A percentile compares a stretch with the other conserved stretches of the same genome.
These are phyloP conservation scores for Solanum clarkiae DNA, from an alignment of 257 asterid genomes.

Conservation along the genomic window DNA sequence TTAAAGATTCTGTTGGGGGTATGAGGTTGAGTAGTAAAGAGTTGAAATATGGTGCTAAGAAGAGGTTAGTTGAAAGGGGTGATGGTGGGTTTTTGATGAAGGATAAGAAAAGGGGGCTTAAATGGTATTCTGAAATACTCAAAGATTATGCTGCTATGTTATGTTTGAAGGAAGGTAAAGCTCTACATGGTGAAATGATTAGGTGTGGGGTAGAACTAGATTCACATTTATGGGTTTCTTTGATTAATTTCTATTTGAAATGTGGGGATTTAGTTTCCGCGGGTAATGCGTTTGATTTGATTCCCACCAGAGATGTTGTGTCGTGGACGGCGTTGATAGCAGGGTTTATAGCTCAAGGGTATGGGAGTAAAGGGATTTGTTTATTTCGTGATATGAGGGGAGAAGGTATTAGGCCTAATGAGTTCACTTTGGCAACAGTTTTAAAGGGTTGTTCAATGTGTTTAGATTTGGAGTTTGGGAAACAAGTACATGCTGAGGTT, in stretches of 20 bases:
- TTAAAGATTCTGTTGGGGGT: neutral
- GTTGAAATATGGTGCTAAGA: slow-evolving; percentile 9
- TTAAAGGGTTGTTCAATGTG: slow-evolving; percentile 64
- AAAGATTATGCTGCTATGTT: slow-evolving; percentile 32
- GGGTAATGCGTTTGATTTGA: slow-evolving; percentile 31
- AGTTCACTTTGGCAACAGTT: slow-evolving; percentile 63
- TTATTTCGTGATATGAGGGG: slow-evolving; percentile 58
- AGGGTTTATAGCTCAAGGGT: slow-evolving; percentile 70
- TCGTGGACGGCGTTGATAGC: slow-evolving; percentile 74
- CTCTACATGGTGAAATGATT: slow-evolving; percentile 45
- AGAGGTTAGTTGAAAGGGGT: neutral
- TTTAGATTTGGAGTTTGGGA: slow-evolving; percentile 49
- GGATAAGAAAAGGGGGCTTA: slow-evolving; percentile 11
- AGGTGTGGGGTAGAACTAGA: slow-evolving; percentile 46
- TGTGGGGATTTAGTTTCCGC: slow-evolving; percentile 41
- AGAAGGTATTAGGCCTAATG: slow-evolving; percentile 54
- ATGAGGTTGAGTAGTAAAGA: neutral
- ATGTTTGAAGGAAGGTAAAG: slow-evolving; percentile 44
- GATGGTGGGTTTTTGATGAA: slow-evolving; percentile 1
- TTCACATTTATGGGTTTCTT: slow-evolving; percentile 53
- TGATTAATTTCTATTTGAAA: slow-evolving; percentile 64
- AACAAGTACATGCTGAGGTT: slow-evolving; percentile 61
- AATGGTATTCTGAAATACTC: slow-evolving; percentile 49
- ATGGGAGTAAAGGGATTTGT: slow-evolving; percentile 33
- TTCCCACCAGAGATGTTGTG: slow-evolving; percentile 53